Base-by-base conservation (phyloP, 192 early-diverging fungal species). In the Glomus cerebriforme region DNA sequence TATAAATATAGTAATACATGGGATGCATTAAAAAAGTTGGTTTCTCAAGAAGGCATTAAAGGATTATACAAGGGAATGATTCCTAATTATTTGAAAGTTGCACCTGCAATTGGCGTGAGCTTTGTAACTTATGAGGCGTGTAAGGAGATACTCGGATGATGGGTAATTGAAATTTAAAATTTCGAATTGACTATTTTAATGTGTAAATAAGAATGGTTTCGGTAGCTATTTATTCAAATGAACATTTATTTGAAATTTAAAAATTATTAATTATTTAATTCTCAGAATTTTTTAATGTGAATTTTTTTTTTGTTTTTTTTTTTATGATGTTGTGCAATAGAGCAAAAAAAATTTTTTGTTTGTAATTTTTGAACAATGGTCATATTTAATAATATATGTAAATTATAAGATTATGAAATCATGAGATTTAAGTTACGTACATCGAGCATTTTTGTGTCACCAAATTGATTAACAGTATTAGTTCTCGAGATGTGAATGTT, bases 51-150 rank as follows among this genome's bases (percentile, higher is more conserved):
- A 72, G 94, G 94, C 60, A 71, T 92, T 7, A 82, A 85, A 17
- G 93, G 92, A 10, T 81, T 93, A 31, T 95, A 94, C 81, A 90
- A 90, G 54, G 94, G 94, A 29, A 86, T 94, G 80, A 83, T 93
- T 49, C 93, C 94, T 29, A 96, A 96, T 80, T 93, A 94, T 81
- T 81, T 96, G 39, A 96, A 96, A 80, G 93, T 96, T 3, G 93
- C 91, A 0, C 94, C 94, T 24, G 94, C 93, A 15, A 95, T 94
- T 64, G 92, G 92, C 75, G 92, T 96, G 49, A 92, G 92, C 64
- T 94, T 96, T 84, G 91, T 91, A 79, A 91, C 92, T 17, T 94
- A 96, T 66, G 94, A 96, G 79, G 83, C 90, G 81, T 91, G 88
- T 78, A 93, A 93, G 81, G 92, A 94, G 22, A 60, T 86, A 17